Evolutionary conservation across 164 flowering plant species (phyloP).

Genomic region (Protea cynaroides): DNA sequence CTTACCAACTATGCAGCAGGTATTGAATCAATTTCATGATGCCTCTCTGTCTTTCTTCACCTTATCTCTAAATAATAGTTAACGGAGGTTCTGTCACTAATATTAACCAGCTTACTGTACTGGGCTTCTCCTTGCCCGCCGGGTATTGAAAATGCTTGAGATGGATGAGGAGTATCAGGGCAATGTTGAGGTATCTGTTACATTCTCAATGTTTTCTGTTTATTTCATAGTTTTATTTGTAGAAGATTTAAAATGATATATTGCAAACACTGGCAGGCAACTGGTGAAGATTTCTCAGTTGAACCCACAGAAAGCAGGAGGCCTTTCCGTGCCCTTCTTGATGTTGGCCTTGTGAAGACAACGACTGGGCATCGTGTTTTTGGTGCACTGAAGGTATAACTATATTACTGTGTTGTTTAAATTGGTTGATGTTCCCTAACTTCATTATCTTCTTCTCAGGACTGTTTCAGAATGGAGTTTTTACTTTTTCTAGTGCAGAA

Average conservation of each 20-base stretch:
- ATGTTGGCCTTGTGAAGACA: constrained; percentile 45
- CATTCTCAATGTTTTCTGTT: neutral
- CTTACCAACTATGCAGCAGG: constrained; percentile 96
- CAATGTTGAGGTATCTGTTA: constrained; percentile 30
- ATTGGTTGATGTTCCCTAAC: neutral
- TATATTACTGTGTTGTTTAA: neutral
- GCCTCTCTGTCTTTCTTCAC: too few relatives aligned
- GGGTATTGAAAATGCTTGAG: constrained; percentile 37
- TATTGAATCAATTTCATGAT: constrained; percentile 9
- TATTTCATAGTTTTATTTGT: neutral
- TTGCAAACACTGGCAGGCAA: constrained; percentile 18
- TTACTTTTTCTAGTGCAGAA: too few relatives aligned
- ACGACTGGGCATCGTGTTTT: constrained; percentile 45
- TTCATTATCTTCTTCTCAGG: neutral
- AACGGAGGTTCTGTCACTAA: neutral
- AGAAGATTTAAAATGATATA: too few relatives aligned
- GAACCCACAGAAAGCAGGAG: constrained; percentile 38
- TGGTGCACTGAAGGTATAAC: constrained; percentile 43
- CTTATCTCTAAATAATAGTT: neutral
- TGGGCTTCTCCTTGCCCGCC: constrained; percentile 45
- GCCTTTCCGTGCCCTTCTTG: constrained; percentile 53
- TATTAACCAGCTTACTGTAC: constrained; percentile 32
- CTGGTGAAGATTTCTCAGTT: constrained; percentile 42
- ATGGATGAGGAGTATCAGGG: constrained; percentile 42
- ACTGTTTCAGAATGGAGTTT: too few relatives aligned